Evolutionary conservation across 306 rosid genomes (phyloP), one percentile per base, ranked within the genome.

Genomic region (Cucurbita ficifolia): DNA sequence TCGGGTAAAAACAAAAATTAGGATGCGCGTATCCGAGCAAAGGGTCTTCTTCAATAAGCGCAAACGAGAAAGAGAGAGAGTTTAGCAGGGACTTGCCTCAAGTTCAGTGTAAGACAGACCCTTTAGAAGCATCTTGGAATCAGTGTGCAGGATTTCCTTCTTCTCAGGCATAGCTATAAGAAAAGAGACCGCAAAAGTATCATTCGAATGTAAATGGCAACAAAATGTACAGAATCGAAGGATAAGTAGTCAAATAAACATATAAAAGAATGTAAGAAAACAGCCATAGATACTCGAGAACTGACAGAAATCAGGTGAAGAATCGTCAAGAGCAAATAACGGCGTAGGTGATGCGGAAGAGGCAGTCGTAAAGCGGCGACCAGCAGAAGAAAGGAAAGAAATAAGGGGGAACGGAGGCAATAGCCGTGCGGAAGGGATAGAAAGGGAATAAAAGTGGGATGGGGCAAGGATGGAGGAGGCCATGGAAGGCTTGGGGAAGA

Each of bases 71-170:
- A 51, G 45, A 17, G 54, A 76, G 10, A 16, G 35, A 40, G 5
- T 76, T 65, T 40, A 38, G 71, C 43, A 16, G 36, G 11, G 22
- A 45, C 80, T 76, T 82, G 89, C 98, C 81, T 88, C 77, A 38
- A 93, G 88, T 69, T 90, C 93, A 65, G 82, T 56, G 88, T 90
- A 93, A 43, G 79, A 75, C 90, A 93, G 85, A 33, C 93, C 98
- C 82, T 93, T 88, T 39, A 93, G 90, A 83, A 88, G 86, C 62
- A 75, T 73, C 86, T 88, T 88, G 4, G 7, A 82, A 77, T 75
- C 74, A 7, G 52, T 24, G 24, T 29, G 78, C 18, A 85, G 75
- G 81, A 65, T 46, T 21, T 73, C 78, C 75, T 33, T 21, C 1
- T 49, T 33, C 22, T 68, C 51, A 75, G 68, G 73, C 2, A 77